phyloP scores from a whole-genome alignment of 208 protist species.

The Sergeia podlipaevii region DNA sequence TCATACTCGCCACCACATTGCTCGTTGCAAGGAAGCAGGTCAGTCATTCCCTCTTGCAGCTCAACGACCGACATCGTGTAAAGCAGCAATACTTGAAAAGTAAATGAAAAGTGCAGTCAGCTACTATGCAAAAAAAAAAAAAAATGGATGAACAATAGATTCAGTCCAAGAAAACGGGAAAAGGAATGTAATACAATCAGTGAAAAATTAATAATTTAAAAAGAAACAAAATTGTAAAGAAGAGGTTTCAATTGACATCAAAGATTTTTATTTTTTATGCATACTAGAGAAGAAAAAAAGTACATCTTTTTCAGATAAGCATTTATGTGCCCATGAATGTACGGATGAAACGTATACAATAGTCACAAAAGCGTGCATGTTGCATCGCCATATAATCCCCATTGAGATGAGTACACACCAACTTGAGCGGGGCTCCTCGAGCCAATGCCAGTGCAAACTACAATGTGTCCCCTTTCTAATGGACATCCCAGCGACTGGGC shows the following conservation, averaged over 20 bases:
- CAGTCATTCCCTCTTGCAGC: slow-evolving; percentile 50
- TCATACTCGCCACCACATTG: slow-evolving; percentile 80
- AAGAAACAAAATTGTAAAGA: slow-evolving; percentile 11
- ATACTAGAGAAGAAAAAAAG: too few species aligned
- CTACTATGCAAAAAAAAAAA: neutral
- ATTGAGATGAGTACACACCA: slow-evolving; percentile 71
- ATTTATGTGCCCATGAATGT: neutral
- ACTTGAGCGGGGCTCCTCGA: slow-evolving; percentile 35
- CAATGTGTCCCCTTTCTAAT: slow-evolving; percentile 31
- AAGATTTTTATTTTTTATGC: too few species aligned
- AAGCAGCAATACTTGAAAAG: neutral
- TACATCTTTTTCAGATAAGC: too few species aligned
- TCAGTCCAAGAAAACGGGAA: neutral
- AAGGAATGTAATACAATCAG: neutral
- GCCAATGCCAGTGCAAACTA: slow-evolving; percentile 60
- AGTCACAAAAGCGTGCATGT: slow-evolving; percentile 18
- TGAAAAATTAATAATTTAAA: slow-evolving; percentile 9
- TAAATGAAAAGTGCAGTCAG: neutral
- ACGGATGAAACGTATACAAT: neutral
- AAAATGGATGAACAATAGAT: slow-evolving; percentile 5
- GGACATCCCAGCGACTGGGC: slow-evolving; percentile 48
- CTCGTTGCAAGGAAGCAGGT: slow-evolving; percentile 79
- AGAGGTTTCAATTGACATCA: neutral
- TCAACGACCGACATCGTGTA: slow-evolving; percentile 50
- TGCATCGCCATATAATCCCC: slow-evolving; percentile 47